Evolutionary conservation across 345 rosid genomes (phyloP).

Genomic region (Eutrema japonicum): DNA sequence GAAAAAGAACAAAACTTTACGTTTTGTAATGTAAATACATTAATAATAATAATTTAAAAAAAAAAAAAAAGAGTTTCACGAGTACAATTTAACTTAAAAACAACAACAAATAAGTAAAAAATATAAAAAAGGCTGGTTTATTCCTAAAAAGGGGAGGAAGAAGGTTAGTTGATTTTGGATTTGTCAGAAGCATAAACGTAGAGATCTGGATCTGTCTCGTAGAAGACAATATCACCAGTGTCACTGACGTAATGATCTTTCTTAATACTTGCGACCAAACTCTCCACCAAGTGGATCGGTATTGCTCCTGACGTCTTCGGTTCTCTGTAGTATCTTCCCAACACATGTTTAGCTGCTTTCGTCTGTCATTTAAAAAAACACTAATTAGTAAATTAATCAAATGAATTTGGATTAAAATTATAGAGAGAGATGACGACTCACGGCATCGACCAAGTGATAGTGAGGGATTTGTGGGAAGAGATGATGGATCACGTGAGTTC

Average conservation of each 20-base stretch:
- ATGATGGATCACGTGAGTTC: constrained; percentile 93
- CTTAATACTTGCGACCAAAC: constrained; percentile 57
- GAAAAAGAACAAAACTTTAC: constrained; percentile 4
- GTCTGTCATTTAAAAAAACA: constrained; percentile 50
- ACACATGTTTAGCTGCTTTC: constrained; percentile 68
- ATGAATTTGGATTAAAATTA: neutral
- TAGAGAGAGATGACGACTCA: constrained; percentile 33
- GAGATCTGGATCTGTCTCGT: constrained; percentile 60
- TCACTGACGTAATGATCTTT: constrained; percentile 82
- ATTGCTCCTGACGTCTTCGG: constrained; percentile 71
- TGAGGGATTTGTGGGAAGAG: constrained; percentile 97
- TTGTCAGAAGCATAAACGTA: constrained; percentile 45
- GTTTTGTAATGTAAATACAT: constrained; percentile 44
- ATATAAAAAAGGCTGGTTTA: constrained; percentile 10
- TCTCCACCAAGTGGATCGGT: constrained; percentile 67
- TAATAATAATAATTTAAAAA: neutral
- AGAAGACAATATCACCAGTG: constrained; percentile 72
- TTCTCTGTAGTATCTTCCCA: constrained; percentile 83
- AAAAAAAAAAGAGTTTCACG: constrained; percentile 18
- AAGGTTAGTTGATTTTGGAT: constrained; percentile 39
- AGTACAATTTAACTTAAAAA: constrained; percentile 30
- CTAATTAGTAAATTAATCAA: constrained; percentile 3
- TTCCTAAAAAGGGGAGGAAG: neutral
- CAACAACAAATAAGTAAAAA: constrained; percentile 9
- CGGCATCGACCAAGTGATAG: constrained; percentile 82